Base-by-base conservation (phyloP, 805 yeast species). In the Spathaspora hagerdaliae region DNA sequence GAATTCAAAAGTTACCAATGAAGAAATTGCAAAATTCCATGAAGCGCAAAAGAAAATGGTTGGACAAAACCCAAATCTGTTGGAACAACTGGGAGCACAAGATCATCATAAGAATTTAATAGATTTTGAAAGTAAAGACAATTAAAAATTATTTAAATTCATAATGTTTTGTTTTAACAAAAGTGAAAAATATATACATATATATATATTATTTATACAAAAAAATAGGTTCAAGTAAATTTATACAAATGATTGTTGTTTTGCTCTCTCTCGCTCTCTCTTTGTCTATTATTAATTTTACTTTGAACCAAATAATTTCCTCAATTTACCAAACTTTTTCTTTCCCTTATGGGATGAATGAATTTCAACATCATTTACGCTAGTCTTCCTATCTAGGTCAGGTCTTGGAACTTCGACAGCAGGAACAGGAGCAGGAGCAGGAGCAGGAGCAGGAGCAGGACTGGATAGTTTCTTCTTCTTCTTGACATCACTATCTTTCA, bases 51-150 rank as follows among this genome's bases (percentile, higher is more conserved):
- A 26, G 38, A 42, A 39, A 24, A 10, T 11, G 15, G 24, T 19
- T 12, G 33, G 24, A 19, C 24, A 19, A 19, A 19, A 19, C 2
- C 24, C 24, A 19, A 19, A 2, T 19, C 36, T 15, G 35, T n/a
- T 14, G 35, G 7, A 2, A 36, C 14, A 9, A 42, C n/a, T 7
- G 27, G 7, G n/a, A 29, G 7, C 2, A 12, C 38, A 48, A 12
- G 26, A 9, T 9, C 43, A 10, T 24, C 38, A 45, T 33, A 55
- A 53, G 19, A 65, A 70, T 42, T 58, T 75, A 43, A 73, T 75
- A 43, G 80, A 76, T 50, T 75, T 75, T 54, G 77, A 71, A 50
- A 65, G 69, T 19, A 19, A 19, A 19, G 24, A 19, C 24, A 19
- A 19, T 19, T 19, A 19, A 19, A 19, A 19, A 19, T 19, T 19